Evolutionary conservation across 116 monocot species (phyloP).

Genomic region (Cymodocea nodosa): DNA sequence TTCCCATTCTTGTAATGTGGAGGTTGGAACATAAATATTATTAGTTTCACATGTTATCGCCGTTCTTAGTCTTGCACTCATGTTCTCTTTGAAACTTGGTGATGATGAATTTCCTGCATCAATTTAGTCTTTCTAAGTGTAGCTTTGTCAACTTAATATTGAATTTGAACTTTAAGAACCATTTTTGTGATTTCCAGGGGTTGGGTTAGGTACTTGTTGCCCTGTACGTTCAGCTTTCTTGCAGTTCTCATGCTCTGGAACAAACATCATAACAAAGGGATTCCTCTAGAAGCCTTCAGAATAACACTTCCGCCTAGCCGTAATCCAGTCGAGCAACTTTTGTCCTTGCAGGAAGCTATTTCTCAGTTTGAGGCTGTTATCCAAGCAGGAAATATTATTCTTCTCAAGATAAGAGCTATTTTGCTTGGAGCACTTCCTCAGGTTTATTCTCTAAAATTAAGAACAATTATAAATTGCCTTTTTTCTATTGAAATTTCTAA

Average conservation of each 20-base stretch:
- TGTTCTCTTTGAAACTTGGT: no score
- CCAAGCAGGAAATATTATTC: conserved; percentile 63
- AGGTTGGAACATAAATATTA: no score
- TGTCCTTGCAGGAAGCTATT: conserved; percentile 68
- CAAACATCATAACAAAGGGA: conserved; percentile 37
- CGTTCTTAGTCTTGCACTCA: no score
- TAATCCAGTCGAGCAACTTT: conserved; percentile 70
- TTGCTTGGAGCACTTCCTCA: conserved; percentile 66
- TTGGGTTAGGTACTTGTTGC: conserved; percentile 61
- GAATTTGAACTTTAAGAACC: neutral
- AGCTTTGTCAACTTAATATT: neutral
- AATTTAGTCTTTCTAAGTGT: no score
- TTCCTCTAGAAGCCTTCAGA: conserved; percentile 47
- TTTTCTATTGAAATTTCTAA: neutral
- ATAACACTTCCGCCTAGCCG: conserved; percentile 44
- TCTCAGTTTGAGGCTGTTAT: conserved; percentile 59
- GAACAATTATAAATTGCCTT: neutral
- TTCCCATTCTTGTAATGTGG: no score
- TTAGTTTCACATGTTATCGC: no score
- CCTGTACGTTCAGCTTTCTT: conserved; percentile 27
- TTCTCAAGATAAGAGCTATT: conserved; percentile 86
- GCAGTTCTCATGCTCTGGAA: conserved; percentile 70
- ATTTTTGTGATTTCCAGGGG: conserved; percentile 37
- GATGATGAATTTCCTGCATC: no score
- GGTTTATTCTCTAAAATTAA: conserved; percentile 23